Percentiles rank a stretch among this genome's conserved stretches.
phyloP scores from a whole-genome alignment of 768 basidiomycete species.

The Rhodotorula graminis region DNA sequence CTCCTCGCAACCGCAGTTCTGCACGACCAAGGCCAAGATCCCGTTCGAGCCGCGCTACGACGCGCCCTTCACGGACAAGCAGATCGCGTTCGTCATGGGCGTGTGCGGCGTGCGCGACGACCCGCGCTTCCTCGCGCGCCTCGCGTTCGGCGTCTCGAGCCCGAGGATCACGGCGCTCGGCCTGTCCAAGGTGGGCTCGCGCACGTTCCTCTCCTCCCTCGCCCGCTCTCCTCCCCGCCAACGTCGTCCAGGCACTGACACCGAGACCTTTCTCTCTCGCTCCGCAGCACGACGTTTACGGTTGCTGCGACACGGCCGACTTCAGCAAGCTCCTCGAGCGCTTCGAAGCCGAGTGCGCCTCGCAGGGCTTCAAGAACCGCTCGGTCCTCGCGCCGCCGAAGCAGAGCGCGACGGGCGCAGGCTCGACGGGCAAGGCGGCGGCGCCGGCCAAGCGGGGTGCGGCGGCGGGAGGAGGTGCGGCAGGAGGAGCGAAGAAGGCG shows the following conservation, averaged over 20 bases:
- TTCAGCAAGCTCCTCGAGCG: slow-evolving; percentile 50
- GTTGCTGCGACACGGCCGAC: slow-evolving; percentile 50
- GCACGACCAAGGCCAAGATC: slow-evolving; percentile 47
- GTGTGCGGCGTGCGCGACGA: slow-evolving; percentile 55
- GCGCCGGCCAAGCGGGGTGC: not conserved
- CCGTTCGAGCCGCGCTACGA: slow-evolving; percentile 44
- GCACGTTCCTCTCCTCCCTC: not conserved
- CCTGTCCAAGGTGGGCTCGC: slow-evolving; percentile 46
- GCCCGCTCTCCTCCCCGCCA: no score
- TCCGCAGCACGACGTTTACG: slow-evolving; percentile 50
- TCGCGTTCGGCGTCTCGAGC: slow-evolving; percentile 55
- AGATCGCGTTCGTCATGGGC: slow-evolving; percentile 49
- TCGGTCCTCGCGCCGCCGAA: slow-evolving; percentile 11
- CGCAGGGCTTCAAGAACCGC: slow-evolving; percentile 21
- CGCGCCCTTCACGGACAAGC: slow-evolving; percentile 43
- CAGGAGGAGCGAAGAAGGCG: not conserved
- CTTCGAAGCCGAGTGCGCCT: slow-evolving; percentile 44
- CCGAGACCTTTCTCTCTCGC: no score
- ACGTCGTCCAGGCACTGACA: not conserved
- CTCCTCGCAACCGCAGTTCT: slow-evolving; percentile 43
- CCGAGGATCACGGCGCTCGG: slow-evolving; percentile 52
- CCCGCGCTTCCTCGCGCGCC: slow-evolving; percentile 54
- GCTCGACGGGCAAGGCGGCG: not conserved
- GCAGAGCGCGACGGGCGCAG: not conserved
- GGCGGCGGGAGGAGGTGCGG: no score